Conservation (phyloP, 306 rosid genomes). For the Glycine latifolia region DNA sequence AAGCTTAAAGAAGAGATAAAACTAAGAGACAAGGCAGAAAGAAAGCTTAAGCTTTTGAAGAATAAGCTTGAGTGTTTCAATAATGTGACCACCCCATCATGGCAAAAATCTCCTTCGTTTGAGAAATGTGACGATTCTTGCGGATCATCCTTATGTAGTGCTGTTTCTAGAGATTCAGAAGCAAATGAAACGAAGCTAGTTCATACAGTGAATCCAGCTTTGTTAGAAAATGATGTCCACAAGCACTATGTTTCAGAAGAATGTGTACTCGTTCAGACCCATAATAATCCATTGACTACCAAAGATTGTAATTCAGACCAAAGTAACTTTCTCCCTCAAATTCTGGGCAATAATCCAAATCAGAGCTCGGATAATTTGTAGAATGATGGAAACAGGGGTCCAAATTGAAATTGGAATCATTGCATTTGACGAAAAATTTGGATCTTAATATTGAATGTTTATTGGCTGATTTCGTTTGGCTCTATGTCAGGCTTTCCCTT, state of each 20-base stretch:
- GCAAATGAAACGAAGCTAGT: neutral
- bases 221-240: slow-evolving; percentile 5
- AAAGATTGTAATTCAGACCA: slow-evolving; percentile 5
- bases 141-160: neutral
- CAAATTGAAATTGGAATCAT: neutral
- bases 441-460: neutral
- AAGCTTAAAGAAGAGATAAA: slow-evolving; percentile 20
- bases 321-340: neutral
- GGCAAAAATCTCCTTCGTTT: neutral
- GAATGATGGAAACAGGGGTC: neutral
- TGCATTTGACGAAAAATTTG: neutral
- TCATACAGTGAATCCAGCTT: neutral
- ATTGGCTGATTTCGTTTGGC: neutral
- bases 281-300: neutral
- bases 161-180: neutral
- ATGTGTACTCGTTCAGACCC: neutral
- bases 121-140: neutral
- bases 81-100: neutral
- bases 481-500: neutral
- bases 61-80: slow-evolving; percentile 2
- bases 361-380: neutral
- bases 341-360: neutral
- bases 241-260: neutral
- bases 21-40: slow-evolving; percentile 15
- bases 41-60: slow-evolving; percentile 18